These are phyloP conservation scores for Suillus cothurnatus DNA, from an alignment of 768 basidiomycete species.

Conservation along the genomic window DNA sequence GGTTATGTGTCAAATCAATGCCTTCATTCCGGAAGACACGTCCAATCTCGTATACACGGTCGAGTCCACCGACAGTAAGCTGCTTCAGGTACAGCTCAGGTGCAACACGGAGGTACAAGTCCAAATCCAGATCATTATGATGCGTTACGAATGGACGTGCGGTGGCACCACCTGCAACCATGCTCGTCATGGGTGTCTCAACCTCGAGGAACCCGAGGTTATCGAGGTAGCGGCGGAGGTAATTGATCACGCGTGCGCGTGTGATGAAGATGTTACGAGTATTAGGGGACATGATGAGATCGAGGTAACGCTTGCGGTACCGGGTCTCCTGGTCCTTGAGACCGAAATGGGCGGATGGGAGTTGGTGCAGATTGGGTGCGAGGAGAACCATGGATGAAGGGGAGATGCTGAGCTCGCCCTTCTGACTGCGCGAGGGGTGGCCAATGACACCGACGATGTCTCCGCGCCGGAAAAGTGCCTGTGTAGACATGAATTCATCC, in stretches of 20 bases:
- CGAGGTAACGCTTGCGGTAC: constrained; percentile 98
- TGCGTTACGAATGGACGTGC: constrained; percentile 99
- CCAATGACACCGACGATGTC: constrained; percentile 96
- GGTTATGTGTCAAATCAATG: constrained; percentile 98
- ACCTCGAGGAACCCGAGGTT: constrained; percentile 95
- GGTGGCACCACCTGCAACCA: constrained; percentile 96
- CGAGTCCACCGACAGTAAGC: constrained; percentile 94
- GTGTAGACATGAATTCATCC: constrained; percentile 65
- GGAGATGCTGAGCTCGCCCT: constrained; percentile 91
- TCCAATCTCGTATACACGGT: constrained; percentile 98
- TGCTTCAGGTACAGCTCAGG: constrained; percentile 98
- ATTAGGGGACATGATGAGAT: constrained; percentile 91
- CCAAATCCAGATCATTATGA: constrained; percentile 97
- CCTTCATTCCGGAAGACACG: constrained; percentile 98
- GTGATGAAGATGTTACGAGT: constrained; percentile 91
- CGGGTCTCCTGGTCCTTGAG: constrained; percentile 97
- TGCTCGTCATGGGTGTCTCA: constrained; percentile 97
- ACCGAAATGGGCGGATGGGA: constrained; percentile 90
- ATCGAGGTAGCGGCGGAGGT: constrained; percentile 89
- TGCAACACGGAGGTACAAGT: constrained; percentile 95
- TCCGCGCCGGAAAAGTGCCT: constrained; percentile 90
- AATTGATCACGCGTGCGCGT: constrained; percentile 88
- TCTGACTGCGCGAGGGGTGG: constrained; percentile 88
- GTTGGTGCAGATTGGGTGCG: constrained; percentile 93
- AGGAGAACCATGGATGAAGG: constrained; percentile 84